Conservation (phyloP, 225 moss, liverwort and hornwort species). For the Bryum argenteum region DNA sequence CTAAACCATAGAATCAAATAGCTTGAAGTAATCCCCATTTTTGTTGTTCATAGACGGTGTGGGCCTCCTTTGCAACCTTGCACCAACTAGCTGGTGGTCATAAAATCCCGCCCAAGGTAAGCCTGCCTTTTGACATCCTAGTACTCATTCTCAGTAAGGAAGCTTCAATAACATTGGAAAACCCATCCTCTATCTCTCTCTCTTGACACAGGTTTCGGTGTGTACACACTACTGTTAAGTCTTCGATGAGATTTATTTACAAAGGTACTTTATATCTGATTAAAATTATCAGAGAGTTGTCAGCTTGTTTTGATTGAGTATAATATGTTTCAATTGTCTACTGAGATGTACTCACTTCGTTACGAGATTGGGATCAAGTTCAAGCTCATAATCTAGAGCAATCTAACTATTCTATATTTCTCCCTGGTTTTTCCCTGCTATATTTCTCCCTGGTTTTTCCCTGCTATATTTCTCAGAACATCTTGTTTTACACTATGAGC, state of each 20-base stretch:
- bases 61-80: constrained; percentile 87
- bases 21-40: constrained; percentile 12
- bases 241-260: constrained; percentile 63
- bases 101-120: constrained; percentile 68
- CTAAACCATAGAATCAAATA: constrained; percentile 11
- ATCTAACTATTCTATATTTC: constrained; percentile 12
- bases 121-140: constrained; percentile 4
- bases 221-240: constrained; percentile 88
- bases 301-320: not conserved
- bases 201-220: constrained; percentile 67
- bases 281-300: not conserved
- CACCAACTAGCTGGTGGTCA: constrained; percentile 48
- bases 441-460: no score
- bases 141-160: not conserved
- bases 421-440: no score
- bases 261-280: constrained; percentile 65
- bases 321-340: not conserved
- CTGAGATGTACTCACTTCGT: not conserved
- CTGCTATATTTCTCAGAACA: constrained; percentile 72
- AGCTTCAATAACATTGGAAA: not conserved
- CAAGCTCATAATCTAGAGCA: constrained; percentile 16
- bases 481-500: constrained; percentile 79
- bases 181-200: constrained; percentile 14
- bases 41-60: constrained; percentile 74
- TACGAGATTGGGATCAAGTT: not conserved